phyloP scores from a whole-genome alignment of 2,329 filamentous ascomycete genomes.

The Sporothrix brasiliensis region DNA sequence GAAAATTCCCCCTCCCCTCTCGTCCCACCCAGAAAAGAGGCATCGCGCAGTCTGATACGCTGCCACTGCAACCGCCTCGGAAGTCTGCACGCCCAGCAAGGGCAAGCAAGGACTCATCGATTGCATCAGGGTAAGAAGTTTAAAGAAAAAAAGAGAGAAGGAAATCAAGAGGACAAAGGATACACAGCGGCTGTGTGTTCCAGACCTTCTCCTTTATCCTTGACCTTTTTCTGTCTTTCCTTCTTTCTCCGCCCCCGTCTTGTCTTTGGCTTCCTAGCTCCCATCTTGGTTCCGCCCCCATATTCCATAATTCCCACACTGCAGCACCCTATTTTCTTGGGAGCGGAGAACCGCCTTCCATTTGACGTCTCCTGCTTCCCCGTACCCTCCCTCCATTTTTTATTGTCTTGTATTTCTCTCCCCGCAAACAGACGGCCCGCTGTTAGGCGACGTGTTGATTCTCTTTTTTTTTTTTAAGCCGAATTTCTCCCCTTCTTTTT shows the following conservation, averaged over 20 bases:
- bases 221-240: not conserved
- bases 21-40: not conserved
- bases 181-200: not conserved
- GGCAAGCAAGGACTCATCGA: not conserved
- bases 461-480: slow-evolving; percentile 4
- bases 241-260: slow-evolving; percentile 13
- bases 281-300: slow-evolving; percentile 11
- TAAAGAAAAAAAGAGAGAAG: not conserved
- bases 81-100: slow-evolving; percentile 1
- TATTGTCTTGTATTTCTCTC: slow-evolving; percentile 12
- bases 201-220: slow-evolving; percentile 2
- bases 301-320: not conserved
- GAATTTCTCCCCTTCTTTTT: not conserved
- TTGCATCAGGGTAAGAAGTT: not conserved
- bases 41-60: not conserved
- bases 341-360: slow-evolving; percentile 23
- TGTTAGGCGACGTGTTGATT: slow-evolving; percentile 25
- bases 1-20: not conserved
- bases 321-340: slow-evolving; percentile 7
- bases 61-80: not conserved
- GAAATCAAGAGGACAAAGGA: not conserved
- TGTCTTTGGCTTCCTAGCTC: slow-evolving; percentile 19
- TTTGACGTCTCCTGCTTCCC: slow-evolving; percentile 6
- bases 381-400: not conserved
- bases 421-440: slow-evolving; percentile 19